Base-by-base conservation (phyloP, 495 filamentous ascomycete species). In the Lindgomyces ingoldianus region DNA sequence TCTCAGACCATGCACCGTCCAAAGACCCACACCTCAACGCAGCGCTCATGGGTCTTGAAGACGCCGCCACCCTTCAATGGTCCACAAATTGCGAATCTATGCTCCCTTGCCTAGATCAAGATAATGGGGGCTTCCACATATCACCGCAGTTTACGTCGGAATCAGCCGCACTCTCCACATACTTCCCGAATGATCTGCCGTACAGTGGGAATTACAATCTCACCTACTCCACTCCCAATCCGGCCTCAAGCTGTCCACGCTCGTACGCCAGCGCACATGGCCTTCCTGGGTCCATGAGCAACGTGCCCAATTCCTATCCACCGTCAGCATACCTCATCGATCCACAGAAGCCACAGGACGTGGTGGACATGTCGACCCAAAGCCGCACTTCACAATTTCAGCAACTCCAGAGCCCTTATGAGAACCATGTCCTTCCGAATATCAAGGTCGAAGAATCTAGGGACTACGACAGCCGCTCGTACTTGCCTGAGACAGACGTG, bases 271-370 rank as follows among this genome's bases (percentile, higher is more conserved):
- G 27, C 33, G 45, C 1, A 36, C 53, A 61, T 45, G 64, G 57
- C 16, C 24, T 70, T 10, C 21, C 60, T 14, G 29, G 44, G 21
- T 14, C 51, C 18, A 60, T 57, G 60, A 50, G 24, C 46, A 61
- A 60, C 33, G 33, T 6, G 22, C 12, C 25, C 11, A 47, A 71
- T 11, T 56, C 64, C 9, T 68, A 68, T 56, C 68, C 68, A 4
- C 68, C 68, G 4, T 51, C 54, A 16, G 68, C 68, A 10, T 71
- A 70, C 39, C 58, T 62, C 19, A 48, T 70, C 14, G 58, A 65
- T 12, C 62, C 67, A 14, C 63, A 36, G 22, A 54, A 22, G 50
- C 39, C 62, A 14, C 62, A 63, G 10, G 68, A 70, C 16, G 36
- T 46, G 18, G 19, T 53, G 27, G 68, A 70, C 14, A n/a, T 51